These are phyloP conservation scores for Trichosporon sp. DNA, from an alignment of 1,284 basidiomycete genomes.

Conservation along the genomic window DNA sequence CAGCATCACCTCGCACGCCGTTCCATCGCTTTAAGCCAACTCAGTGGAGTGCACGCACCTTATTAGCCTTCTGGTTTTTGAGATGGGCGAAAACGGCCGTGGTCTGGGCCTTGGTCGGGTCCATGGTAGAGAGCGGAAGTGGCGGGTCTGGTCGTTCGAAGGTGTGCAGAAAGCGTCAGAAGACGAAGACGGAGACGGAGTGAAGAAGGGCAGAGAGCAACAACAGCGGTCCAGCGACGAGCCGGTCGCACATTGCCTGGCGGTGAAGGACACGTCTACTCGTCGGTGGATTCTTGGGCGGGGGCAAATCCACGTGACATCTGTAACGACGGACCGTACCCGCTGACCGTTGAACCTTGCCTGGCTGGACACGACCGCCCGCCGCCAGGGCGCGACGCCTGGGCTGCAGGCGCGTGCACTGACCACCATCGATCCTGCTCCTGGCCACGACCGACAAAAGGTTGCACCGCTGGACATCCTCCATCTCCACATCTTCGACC, in stretches of 20 bases:
- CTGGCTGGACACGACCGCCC: background rate
- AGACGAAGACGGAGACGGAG: background rate
- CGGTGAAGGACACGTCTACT: slow-evolving; percentile 1
- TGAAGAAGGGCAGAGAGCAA: background rate
- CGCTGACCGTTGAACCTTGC: background rate
- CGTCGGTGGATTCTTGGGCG: background rate
- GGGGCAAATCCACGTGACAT: slow-evolving; percentile 1
- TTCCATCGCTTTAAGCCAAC: background rate
- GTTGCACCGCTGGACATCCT: background rate
- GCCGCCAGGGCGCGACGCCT: background rate
- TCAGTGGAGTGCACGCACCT: slow-evolving; percentile 55
- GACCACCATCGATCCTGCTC: background rate
- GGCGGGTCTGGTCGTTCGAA: background rate
- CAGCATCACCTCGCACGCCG: background rate
- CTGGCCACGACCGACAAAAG: background rate
- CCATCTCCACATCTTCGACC: background rate
- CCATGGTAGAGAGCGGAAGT: slow-evolving; percentile 26
- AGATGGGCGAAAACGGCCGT: slow-evolving; percentile 53
- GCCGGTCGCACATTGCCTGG: background rate
- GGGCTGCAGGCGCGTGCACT: background rate
- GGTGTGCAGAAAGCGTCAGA: background rate
- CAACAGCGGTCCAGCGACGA: background rate
- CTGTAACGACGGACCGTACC: background rate
- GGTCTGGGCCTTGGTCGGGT: slow-evolving; percentile 51
- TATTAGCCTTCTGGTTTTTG: slow-evolving; percentile 80